A percentile compares a stretch with the other conserved stretches of the same genome.
These are phyloP conservation scores for Dictyophora rubrovolvata DNA, from an alignment of 768 basidiomycete species.

Conservation along the genomic window DNA sequence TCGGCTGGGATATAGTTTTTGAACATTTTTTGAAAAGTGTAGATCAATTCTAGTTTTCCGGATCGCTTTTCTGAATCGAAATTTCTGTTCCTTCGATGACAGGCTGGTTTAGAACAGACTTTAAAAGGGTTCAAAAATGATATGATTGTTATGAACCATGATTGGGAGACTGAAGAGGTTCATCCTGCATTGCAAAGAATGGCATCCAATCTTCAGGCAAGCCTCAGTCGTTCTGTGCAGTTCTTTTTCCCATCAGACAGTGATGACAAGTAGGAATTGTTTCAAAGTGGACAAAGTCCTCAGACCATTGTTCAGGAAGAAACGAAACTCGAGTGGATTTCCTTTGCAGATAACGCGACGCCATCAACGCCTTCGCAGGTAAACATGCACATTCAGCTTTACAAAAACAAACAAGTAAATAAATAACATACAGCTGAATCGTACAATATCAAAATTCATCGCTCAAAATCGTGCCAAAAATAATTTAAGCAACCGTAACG, in stretches of 20 bases:
- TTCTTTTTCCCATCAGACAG: not conserved
- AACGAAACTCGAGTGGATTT: slow-evolving; percentile 56
- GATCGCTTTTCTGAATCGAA: not conserved
- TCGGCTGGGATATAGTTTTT: slow-evolving; percentile 1
- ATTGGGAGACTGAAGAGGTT: slow-evolving; percentile 52
- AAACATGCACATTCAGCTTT: slow-evolving; percentile 19
- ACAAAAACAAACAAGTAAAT: not conserved
- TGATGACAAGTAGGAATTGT: not conserved
- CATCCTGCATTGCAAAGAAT: slow-evolving; percentile 46
- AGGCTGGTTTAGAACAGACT: slow-evolving; percentile 48
- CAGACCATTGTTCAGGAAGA: slow-evolving; percentile 29
- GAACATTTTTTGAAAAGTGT: slow-evolving; percentile 7
- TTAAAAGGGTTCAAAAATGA: slow-evolving; percentile 58
- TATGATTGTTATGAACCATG: slow-evolving; percentile 55
- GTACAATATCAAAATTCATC: slow-evolving; percentile 61
- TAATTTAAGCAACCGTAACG: slow-evolving; percentile 65
- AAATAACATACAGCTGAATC: slow-evolving; percentile 41
- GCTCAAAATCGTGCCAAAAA: slow-evolving; percentile 62
- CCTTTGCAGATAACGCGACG: slow-evolving; percentile 33
- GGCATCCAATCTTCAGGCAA: slow-evolving; percentile 39
- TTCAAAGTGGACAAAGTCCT: not conserved
- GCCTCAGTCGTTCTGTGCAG: slow-evolving; percentile 10
- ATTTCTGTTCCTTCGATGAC: not conserved
- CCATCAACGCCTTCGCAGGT: slow-evolving; percentile 53
- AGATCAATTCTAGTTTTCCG: not conserved